Base-by-base conservation (phyloP, 371 early-diverging fungal species). In the Chytridiales sp. region DNA sequence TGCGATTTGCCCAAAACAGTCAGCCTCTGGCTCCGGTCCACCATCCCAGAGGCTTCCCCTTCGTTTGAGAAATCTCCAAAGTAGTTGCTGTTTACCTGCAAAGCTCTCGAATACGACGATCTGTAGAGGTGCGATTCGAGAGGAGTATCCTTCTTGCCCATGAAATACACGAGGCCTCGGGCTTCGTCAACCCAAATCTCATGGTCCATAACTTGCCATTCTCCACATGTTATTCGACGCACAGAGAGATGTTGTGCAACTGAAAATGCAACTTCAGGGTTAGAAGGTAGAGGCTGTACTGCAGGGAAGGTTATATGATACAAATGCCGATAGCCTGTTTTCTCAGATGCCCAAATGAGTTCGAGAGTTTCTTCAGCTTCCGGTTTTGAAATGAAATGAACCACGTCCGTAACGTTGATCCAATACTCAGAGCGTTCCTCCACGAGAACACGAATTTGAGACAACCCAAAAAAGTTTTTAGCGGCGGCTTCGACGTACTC, bases 91-190 rank as follows among this genome's bases (percentile, higher is more conserved):
- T n/a, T 39, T 9, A n/a, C 39, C 39, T 13, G 13, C 9, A 39
- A 9, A 39, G 9, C 39, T 9, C 13, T 15, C 9, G 66, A 68
- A 63, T 67, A 86, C 24, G 75, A 67, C 1, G 75, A 62, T 1
- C 83, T 87, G 66, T 88, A 91, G 9, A 91, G 72, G 52, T 89
- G 88, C 0, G 75, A 57, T 61, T 89, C 89, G 1, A 88, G 59
- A 0, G 86, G 84, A 0, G 82, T 78, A 40, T 88, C 87, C 27
- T 70, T 68, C 43, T 84, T 87, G 3, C 82, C 91, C 24, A 73
- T 78, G 54, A 89, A 89, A 62, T 86, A 91, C 9, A 89, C 86
- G 3, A 87, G 74, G 13, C 75, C 51, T 1, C 81, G 61, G 8
- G 44, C 26, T 30, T 76, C 75, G 57, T 91, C 91, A 4, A 89